Evolutionary conservation across 371 early-diverging fungal species (phyloP).

Genomic region (Entomophthora muscae): DNA sequence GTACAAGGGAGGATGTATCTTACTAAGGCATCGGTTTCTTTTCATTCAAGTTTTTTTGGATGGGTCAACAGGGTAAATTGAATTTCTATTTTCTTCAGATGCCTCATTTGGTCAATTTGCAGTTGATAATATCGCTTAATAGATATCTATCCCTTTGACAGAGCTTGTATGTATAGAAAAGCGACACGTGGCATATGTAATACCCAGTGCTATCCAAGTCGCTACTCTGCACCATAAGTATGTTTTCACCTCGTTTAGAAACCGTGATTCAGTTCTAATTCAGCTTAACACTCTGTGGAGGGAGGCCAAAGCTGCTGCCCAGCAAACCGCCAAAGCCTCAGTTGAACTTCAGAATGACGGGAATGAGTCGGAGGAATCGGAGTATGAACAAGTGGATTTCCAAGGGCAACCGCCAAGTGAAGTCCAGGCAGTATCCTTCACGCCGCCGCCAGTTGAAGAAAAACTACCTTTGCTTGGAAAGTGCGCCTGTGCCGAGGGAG

Average conservation of each 20-base stretch:
- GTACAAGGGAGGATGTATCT: slow-evolving; percentile 81
- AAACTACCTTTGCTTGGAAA: not conserved
- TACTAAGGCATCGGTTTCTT: slow-evolving; percentile 73
- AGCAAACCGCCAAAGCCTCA: not conserved
- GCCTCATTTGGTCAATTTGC: not conserved
- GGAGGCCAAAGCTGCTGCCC: not conserved
- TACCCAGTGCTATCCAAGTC: slow-evolving; percentile 71
- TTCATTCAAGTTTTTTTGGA: slow-evolving; percentile 88
- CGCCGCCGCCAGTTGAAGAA: not conserved
- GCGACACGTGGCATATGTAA: slow-evolving; percentile 52
- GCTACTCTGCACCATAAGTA: slow-evolving; percentile 43
- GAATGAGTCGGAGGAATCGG: not conserved
- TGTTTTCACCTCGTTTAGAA: slow-evolving; percentile 3
- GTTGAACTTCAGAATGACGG: not conserved
- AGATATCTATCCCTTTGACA: slow-evolving; percentile 63
- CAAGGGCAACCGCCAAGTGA: not conserved
- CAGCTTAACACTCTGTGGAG: not conserved
- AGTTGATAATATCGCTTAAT: not conserved
- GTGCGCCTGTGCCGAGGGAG: not conserved
- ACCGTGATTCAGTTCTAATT: not conserved
- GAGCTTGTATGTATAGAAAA: slow-evolving; percentile 71
- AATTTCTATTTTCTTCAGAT: not conserved
- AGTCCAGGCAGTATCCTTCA: not conserved
- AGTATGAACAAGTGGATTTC: not conserved
- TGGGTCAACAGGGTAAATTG: slow-evolving; percentile 67